A percentile compares a stretch with the other conserved stretches of the same genome.
Conservation (phyloP, 23 red algal species). For the Cyanidium caldarium region DNA sequence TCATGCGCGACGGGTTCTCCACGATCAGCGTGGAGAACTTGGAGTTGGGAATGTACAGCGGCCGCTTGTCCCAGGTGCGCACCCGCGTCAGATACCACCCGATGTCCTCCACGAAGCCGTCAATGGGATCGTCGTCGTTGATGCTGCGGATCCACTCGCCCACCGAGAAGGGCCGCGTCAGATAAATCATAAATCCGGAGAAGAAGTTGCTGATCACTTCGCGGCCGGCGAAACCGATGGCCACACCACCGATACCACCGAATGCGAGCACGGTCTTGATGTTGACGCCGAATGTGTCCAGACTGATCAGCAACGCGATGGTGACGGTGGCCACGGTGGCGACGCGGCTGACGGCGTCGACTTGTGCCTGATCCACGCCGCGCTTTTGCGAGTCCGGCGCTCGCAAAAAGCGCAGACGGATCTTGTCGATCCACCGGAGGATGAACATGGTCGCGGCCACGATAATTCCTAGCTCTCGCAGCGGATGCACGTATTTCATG, state of each 20-base stretch:
- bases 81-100: constrained; percentile 93
- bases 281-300: constrained; percentile 93
- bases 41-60: constrained; percentile 98
- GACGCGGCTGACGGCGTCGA: constrained; percentile 62
- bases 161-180: constrained; percentile 77
- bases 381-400: constrained; percentile 38
- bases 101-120: constrained; percentile 95
- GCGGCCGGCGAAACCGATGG: constrained; percentile 98
- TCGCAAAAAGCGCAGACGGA: constrained; percentile 44
- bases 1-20: constrained; percentile 95
- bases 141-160: constrained; percentile 97
- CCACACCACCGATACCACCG: constrained; percentile 98
- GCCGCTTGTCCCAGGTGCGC: constrained; percentile 93
- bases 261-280: constrained; percentile 93
- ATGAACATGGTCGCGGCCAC: constrained; percentile 87
- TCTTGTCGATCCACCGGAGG: constrained; percentile 81
- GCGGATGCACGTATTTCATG: constrained; percentile 47
- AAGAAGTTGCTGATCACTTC: constrained; percentile 99
- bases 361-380: constrained; percentile 74
- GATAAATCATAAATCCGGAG: constrained; percentile 92
- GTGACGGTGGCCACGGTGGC: constrained; percentile 54
- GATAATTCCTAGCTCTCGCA: constrained; percentile 92
- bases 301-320: constrained; percentile 55
- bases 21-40: constrained; percentile 94
- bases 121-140: constrained; percentile 55